Base-by-base conservation (phyloP, 352 stramenopile species). In the Phytophthora cajani region DNA sequence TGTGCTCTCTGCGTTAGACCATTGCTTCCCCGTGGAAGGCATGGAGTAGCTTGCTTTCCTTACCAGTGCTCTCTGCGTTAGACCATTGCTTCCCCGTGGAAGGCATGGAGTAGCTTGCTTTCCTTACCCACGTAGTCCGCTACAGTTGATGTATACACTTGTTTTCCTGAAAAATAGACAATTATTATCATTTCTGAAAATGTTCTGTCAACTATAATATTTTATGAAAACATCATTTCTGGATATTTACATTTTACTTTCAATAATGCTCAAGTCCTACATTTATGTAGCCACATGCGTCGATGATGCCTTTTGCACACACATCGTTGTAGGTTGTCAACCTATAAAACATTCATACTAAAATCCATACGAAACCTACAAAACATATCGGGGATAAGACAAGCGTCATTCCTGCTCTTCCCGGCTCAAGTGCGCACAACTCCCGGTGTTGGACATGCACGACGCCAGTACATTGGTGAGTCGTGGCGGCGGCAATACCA, bases 401-500 rank as follows among this genome's bases (percentile, higher is more conserved):
- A 59, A 51, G 16, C 14, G 21, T 54, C 62, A 69, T 58, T 69
- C 62, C 62, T 58, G 46, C 44, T 53, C 27, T 70, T 54, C 44
- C 63, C 60, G 63, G 46, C 63, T 70, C 63, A 69, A 49, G 42
- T 19, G 30, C 56, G 8, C 30, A 33, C 30, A 33, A 33, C 30
- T 33, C 30, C 30, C 6, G 0, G 30, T 1, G 14, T 36, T 27
- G 58, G 16, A 42, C 7, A 72, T 72, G 66, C 54, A 69, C 52
- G 66, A 69, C 23, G 42, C 63, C 32, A 69, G 59, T 11, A 72
- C 42, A 5, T 69, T 72, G n/a, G 66, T 72, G 12, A 72, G 66
- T 56, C 66, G 66, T 16, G 36, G 46, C 27, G 58, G 47, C 33
- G 11, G 25, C 59, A 58, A 58, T 40, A 58, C 12, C 46, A 52